These are phyloP conservation scores for Selenicereus undatus DNA, from an alignment of 148 eudicot genomes.

Conservation along the genomic window DNA sequence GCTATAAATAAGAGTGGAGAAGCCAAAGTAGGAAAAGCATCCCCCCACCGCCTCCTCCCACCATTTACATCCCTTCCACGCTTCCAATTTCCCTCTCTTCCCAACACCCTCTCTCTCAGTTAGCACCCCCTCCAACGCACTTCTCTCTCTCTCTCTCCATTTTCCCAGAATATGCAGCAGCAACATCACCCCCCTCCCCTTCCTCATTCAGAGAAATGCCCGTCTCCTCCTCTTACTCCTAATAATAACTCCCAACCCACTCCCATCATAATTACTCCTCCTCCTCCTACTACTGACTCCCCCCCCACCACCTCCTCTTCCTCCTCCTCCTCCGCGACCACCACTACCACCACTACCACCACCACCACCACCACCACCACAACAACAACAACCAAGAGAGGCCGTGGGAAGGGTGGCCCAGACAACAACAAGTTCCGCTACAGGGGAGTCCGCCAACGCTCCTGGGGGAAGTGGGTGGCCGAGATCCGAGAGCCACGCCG, in stretches of 20 bases:
- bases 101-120: conserved; percentile 16
- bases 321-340: conserved; percentile 5
- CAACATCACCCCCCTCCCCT: conserved; percentile 10
- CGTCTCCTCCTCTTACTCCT: not conserved
- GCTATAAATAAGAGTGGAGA: not conserved
- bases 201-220: conserved; percentile 3
- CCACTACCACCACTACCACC: conserved; percentile 22
- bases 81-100: conserved; percentile 12
- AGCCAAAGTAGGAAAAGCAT: not conserved
- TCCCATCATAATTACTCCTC: not conserved
- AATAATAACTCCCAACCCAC: not conserved
- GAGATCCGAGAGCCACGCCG: conserved; percentile 91
- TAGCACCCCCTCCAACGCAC: conserved; percentile 13
- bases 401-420: conserved; percentile 71
- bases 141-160: not conserved
- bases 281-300: conserved; percentile 2
- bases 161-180: conserved; percentile 18
- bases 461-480: conserved; percentile 99
- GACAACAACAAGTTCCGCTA: conserved; percentile 71
- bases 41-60: conserved; percentile 55
- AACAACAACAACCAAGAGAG: conserved; percentile 23
- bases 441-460: conserved; percentile 83
- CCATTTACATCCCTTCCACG: conserved; percentile 49
- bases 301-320: conserved; percentile 18
- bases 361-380: not conserved